Evolutionary conservation across 345 rosid species (phyloP).

Genomic region (Geranium brycei): DNA sequence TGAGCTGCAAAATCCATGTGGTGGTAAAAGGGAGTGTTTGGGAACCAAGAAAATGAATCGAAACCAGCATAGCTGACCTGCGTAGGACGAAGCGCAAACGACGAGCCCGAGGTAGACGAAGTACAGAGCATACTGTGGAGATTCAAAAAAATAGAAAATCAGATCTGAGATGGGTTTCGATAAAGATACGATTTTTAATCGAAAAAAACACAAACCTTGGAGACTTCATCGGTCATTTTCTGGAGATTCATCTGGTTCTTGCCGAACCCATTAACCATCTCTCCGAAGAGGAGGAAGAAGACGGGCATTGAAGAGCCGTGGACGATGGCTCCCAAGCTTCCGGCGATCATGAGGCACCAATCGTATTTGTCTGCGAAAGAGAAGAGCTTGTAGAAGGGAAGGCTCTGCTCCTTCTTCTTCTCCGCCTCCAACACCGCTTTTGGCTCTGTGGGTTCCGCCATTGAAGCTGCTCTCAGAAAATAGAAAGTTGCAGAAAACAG

Average conservation of each 20-base stretch:
- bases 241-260: constrained; percentile 80
- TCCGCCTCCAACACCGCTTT: constrained; percentile 69
- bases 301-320: constrained; percentile 99
- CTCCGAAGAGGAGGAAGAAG: constrained; percentile 85
- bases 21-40: no score
- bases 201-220: constrained; percentile 31
- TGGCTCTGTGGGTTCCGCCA: constrained; percentile 62
- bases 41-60: no score
- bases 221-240: constrained; percentile 90
- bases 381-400: constrained; percentile 86
- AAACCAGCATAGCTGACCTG: constrained; percentile 35
- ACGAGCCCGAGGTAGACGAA: constrained; percentile 92
- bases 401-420: constrained; percentile 91
- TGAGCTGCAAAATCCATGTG: no score
- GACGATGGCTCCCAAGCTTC: constrained; percentile 74
- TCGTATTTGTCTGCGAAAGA: constrained; percentile 89
- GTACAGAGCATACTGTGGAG: constrained; percentile 82
- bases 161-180: constrained; percentile 29
- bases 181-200: no score
- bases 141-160: neutral
- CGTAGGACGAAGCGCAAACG: constrained; percentile 91
- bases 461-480: constrained; percentile 3
- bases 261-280: constrained; percentile 98
- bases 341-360: constrained; percentile 59
- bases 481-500: no score